Base-by-base conservation (phyloP, 495 filamentous ascomycete species). In the Glonium stellatum region DNA sequence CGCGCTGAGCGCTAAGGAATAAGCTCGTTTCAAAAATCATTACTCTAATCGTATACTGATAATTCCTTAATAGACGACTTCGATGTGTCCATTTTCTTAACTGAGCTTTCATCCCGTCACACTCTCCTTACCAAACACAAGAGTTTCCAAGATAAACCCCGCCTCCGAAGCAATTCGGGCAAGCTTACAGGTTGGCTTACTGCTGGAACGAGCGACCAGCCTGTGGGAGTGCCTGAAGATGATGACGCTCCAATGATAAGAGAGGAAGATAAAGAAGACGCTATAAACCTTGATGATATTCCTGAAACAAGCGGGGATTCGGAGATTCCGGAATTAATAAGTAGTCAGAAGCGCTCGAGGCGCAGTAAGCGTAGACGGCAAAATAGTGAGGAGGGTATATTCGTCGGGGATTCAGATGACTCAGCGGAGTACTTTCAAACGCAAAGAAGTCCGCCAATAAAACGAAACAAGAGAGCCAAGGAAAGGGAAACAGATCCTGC, bases 51-150 rank as follows among this genome's bases (percentile, higher is more conserved):
- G 13, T n/a, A 44, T 4, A 44, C 18, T 34, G 21, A 23, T 34
- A 15, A 3, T 23, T 13, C 48, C 59, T 31, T 31, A 9, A 57
- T 70, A 95, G 93, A 96, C 76, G 92, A 95, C 53, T 98, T 97
- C 67, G 91, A 97, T 69, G 88, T 96, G 41, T 86, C 89, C 18
- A 84, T 97, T 61, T 98, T 97, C 75, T 81, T 98, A 65, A 95
- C 87, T 36, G 88, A 95, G 72, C 86, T 85, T 6, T 85, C 84
- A 22, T 89, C 88, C n/a, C 83, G 91, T 31, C 92, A 97, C 77
- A 86, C 89, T 15, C 78, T 98, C 10, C 80, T 97, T 54, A 86
- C 87, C 61, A 92, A 92, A 68, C 81, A 85, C 56, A 97, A 95
- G 73, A 68, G 77, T 70, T 77, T 89, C 81, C 64, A 82, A 69